These are phyloP conservation scores for Neolecta irregularis DNA, from an alignment of 1,139 yeast species.

Conservation along the genomic window DNA sequence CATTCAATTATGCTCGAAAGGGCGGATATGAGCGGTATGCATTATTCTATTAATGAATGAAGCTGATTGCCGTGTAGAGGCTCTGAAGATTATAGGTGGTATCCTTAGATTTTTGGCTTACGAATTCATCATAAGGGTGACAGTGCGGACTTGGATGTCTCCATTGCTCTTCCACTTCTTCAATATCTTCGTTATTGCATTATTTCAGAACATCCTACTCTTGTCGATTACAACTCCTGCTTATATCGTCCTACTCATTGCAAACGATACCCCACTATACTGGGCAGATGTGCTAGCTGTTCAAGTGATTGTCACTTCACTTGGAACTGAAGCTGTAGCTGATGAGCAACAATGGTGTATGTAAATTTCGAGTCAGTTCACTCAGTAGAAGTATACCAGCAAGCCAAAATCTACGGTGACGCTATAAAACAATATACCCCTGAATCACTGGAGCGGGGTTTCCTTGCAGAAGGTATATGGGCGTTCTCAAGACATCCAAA, in stretches of 20 bases:
- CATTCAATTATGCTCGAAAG: slow-evolving; percentile 16
- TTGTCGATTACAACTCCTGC: slow-evolving; percentile 15
- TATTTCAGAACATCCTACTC: slow-evolving; percentile 13
- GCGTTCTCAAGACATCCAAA: slow-evolving; percentile 17
- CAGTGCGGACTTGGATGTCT: too few species aligned
- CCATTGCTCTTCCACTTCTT: slow-evolving; percentile 9
- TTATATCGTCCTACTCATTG: slow-evolving; percentile 12
- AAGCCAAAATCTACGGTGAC: not conserved
- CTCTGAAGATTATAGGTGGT: too few species aligned
- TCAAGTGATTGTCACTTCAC: slow-evolving; percentile 9
- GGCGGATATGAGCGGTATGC: slow-evolving; percentile 16
- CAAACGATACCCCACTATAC: slow-evolving; percentile 6
- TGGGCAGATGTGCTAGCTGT: slow-evolving; percentile 9
- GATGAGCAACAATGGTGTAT: slow-evolving; percentile 15
- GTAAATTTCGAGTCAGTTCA: slow-evolving; percentile 9
- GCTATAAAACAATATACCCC: slow-evolving; percentile 13
- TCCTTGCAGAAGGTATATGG: slow-evolving; percentile 16
- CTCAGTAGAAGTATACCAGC: slow-evolving; percentile 1
- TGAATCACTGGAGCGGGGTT: slow-evolving; percentile 15
- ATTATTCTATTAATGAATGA: slow-evolving; percentile 18
- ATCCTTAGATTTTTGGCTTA: too few species aligned
- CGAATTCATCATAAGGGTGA: too few species aligned
- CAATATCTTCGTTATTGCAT: slow-evolving; percentile 13
- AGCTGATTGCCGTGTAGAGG: too few species aligned
- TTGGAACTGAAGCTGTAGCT: slow-evolving; percentile 13